Conservation (phyloP, 345 rosid species). For the Eucalyptus marginata region DNA sequence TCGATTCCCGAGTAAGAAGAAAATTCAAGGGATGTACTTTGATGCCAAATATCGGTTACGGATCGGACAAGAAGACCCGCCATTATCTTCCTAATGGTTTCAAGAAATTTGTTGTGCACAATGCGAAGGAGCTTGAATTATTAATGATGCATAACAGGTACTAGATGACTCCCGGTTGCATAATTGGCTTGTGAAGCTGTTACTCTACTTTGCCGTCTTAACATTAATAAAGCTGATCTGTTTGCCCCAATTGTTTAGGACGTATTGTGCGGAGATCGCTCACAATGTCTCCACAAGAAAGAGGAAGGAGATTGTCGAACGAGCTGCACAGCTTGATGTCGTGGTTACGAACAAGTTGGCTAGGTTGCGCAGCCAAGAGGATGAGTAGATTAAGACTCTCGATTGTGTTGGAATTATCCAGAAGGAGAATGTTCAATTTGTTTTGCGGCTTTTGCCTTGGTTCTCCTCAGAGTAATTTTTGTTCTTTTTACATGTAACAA, state of each 20-base stretch:
- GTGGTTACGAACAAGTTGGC: constrained; percentile 61
- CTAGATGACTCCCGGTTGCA: background rate
- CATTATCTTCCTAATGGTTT: constrained; percentile 79
- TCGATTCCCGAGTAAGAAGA: constrained; percentile 68
- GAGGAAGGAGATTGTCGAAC: constrained; percentile 70
- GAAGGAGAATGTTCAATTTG: background rate
- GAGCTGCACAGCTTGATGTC: constrained; percentile 81
- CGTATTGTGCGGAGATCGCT: constrained; percentile 82
- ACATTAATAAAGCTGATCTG: background rate
- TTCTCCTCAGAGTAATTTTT: background rate
- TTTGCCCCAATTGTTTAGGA: constrained; percentile 12
- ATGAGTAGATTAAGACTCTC: constrained; percentile 25
- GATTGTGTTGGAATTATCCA: background rate
- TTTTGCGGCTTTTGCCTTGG: background rate
- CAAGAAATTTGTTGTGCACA: constrained; percentile 80
- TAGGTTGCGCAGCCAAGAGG: constrained; percentile 79
- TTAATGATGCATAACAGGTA: constrained; percentile 98
- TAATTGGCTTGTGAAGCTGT: background rate
- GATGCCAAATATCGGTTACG: constrained; percentile 84
- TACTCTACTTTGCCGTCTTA: background rate
- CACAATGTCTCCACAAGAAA: constrained; percentile 73
- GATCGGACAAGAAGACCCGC: constrained; percentile 73
- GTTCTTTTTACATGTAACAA: background rate
- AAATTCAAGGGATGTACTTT: constrained; percentile 76
- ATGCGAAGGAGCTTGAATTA: constrained; percentile 53